phyloP scores from a whole-genome alignment of 2,329 filamentous ascomycete genomes.

The Byssoonygena ceratinophila region DNA sequence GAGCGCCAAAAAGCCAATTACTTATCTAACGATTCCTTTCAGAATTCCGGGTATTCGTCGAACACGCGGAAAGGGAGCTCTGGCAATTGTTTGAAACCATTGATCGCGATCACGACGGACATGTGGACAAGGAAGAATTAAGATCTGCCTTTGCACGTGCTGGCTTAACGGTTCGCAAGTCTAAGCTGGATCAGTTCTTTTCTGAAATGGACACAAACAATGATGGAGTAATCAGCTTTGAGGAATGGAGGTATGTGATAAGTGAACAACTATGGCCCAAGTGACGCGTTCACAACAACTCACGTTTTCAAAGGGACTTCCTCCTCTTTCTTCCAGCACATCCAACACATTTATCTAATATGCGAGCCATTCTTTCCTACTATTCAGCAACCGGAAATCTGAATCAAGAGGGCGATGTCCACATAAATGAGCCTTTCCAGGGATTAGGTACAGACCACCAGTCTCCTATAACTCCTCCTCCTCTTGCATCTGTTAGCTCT shows the following conservation, averaged over 20 bases:
- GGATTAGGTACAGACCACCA: slow-evolving; percentile 67
- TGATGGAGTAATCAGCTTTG: slow-evolving; percentile 77
- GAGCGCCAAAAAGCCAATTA: background rate
- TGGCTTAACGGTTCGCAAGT: slow-evolving; percentile 65
- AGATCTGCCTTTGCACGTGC: slow-evolving; percentile 64
- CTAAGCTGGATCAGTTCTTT: slow-evolving; percentile 77
- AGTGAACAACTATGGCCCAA: background rate
- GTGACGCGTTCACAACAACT: background rate
- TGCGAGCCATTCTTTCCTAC: slow-evolving; percentile 78
- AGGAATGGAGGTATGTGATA: slow-evolving; percentile 81
- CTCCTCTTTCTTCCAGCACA: slow-evolving; percentile 70
- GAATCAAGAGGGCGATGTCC: slow-evolving; percentile 86
- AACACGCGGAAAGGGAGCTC: slow-evolving; percentile 75
- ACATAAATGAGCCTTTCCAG: slow-evolving; percentile 82
- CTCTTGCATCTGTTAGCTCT: slow-evolving; percentile 2
- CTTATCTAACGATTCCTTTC: slow-evolving; percentile 2
- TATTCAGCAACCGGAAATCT: slow-evolving; percentile 83
- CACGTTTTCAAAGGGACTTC: slow-evolving; percentile 58
- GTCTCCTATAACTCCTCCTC: slow-evolving; percentile 26
- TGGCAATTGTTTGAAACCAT: slow-evolving; percentile 73
- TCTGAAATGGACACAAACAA: slow-evolving; percentile 77
- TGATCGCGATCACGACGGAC: slow-evolving; percentile 74
- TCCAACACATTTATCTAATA: slow-evolving; percentile 46
- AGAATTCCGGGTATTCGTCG: slow-evolving; percentile 88
- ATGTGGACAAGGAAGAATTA: slow-evolving; percentile 77